Evolutionary conservation across 1,284 basidiomycete genomes (phyloP).

Genomic region (Cutaneotrichosporon curvatum): DNA sequence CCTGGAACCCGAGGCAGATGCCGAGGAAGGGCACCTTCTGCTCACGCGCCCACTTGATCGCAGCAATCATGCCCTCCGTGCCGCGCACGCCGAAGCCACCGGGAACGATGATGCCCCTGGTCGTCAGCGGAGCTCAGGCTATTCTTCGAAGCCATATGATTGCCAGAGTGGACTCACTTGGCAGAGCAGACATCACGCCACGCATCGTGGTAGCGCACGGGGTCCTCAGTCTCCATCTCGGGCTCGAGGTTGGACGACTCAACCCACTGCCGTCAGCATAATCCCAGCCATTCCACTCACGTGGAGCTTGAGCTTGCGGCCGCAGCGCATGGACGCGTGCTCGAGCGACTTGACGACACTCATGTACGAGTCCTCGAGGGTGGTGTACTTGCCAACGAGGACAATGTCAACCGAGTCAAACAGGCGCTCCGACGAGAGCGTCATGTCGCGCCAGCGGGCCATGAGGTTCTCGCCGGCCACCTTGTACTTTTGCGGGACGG

Average conservation of each 20-base stretch:
- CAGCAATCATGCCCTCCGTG: conserved; percentile 95
- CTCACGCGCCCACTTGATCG: conserved; percentile 93
- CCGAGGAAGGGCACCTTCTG: conserved; percentile 92
- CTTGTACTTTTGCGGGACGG: conserved; percentile 55
- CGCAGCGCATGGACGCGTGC: conserved; percentile 89
- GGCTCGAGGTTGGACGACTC: conserved; percentile 91
- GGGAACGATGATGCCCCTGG: conserved; percentile 85
- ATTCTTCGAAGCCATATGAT: too few relatives aligned
- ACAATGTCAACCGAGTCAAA: conserved; percentile 87
- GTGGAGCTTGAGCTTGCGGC: conserved; percentile 70
- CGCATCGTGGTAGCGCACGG: conserved; percentile 90
- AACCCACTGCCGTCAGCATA: conserved; percentile 65
- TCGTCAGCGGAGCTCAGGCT: neutral
- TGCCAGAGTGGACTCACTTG: conserved; percentile 51
- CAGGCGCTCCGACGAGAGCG: conserved; percentile 78
- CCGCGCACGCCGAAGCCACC: conserved; percentile 92
- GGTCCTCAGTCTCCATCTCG: conserved; percentile 66
- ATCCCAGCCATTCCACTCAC: conserved; percentile 47
- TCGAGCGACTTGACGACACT: conserved; percentile 95
- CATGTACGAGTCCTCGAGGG: conserved; percentile 97
- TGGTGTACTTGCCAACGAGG: conserved; percentile 95
- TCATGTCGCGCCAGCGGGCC: conserved; percentile 75
- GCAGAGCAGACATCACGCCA: conserved; percentile 90
- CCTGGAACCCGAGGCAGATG: conserved; percentile 96
- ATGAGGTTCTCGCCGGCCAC: conserved; percentile 61